These are phyloP conservation scores for Fusarium multiceps DNA, from an alignment of 2,329 filamentous ascomycete genomes.

Conservation along the genomic window DNA sequence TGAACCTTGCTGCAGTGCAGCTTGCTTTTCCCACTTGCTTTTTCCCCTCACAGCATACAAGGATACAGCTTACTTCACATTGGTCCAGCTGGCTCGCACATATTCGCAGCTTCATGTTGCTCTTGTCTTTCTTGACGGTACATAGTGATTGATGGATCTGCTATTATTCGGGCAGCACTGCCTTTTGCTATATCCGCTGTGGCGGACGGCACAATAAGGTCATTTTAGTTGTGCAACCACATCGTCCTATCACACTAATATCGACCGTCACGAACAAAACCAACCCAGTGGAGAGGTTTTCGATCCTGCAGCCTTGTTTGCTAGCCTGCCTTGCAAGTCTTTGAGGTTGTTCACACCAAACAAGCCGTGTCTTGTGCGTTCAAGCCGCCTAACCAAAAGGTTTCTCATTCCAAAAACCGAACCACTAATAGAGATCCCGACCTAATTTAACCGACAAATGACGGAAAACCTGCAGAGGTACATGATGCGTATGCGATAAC, in stretches of 20 bases:
- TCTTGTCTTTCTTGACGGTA: constrained; percentile 20
- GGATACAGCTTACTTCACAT: constrained; percentile 4
- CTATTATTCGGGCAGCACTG: constrained; percentile 18
- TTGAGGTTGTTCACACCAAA: constrained; percentile 27
- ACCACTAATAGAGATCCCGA: constrained; percentile 18
- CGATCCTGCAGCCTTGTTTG: constrained; percentile 31
- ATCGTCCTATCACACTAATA: constrained; percentile 29
- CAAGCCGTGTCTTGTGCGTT: constrained; percentile 10
- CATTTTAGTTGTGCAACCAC: constrained; percentile 32
- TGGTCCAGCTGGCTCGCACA: constrained; percentile 11
- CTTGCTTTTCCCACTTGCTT: constrained; percentile 8
- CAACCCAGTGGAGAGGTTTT: constrained; percentile 12
- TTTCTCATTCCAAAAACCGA: constrained; percentile 13
- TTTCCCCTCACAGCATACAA: constrained; percentile 9
- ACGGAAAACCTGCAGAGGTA: not conserved
- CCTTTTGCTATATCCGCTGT: constrained; percentile 24
- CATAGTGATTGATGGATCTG: constrained; percentile 30
- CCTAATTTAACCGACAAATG: constrained; percentile 17
- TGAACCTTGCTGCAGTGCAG: constrained; percentile 1
- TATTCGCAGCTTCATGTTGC: constrained; percentile 1
- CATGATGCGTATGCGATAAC: constrained; percentile 11
- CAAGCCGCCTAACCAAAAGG: constrained; percentile 22
- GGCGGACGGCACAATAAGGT: constrained; percentile 38
- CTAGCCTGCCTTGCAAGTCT: constrained; percentile 6
- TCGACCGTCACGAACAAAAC: constrained; percentile 6